A percentile compares a stretch with the other conserved stretches of the same genome.
Conservation (phyloP, 2,329 filamentous ascomycete genomes). For the Zopfia rhizophila region DNA sequence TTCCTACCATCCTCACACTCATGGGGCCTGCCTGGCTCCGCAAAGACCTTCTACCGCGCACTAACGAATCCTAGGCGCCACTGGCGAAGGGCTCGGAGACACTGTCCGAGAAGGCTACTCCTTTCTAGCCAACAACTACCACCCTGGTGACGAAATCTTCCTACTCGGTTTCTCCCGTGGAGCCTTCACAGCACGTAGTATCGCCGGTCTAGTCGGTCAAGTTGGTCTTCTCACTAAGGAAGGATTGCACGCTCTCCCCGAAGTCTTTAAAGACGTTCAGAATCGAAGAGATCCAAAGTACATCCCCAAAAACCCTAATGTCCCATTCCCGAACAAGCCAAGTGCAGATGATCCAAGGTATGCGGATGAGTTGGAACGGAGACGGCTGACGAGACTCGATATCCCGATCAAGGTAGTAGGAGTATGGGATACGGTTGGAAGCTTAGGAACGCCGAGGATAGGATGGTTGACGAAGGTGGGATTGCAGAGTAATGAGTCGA, state of each 20-base stretch:
- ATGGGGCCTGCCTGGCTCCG: too few relatives aligned
- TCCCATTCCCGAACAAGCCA: slow-evolving; percentile 60
- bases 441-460: slow-evolving; percentile 59
- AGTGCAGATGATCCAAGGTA: slow-evolving; percentile 56
- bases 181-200: slow-evolving; percentile 57
- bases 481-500: slow-evolving; percentile 46
- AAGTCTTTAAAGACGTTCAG: slow-evolving; percentile 59
- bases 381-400: slow-evolving; percentile 45
- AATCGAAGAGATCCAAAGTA: slow-evolving; percentile 57
- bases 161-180: slow-evolving; percentile 60
- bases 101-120: slow-evolving; percentile 61
- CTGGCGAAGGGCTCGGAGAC: slow-evolving; percentile 58
- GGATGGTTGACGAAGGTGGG: slow-evolving; percentile 50
- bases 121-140: slow-evolving; percentile 64
- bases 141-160: slow-evolving; percentile 61
- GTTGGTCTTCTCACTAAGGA: slow-evolving; percentile 61
- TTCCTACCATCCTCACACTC: too few relatives aligned
- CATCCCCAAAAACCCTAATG: slow-evolving; percentile 55
- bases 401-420: slow-evolving; percentile 57
- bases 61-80: slow-evolving; percentile 44
- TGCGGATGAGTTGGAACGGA: slow-evolving; percentile 52
- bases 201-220: slow-evolving; percentile 56
- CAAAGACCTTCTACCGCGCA: too few relatives aligned
- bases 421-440: slow-evolving; percentile 62
- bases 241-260: slow-evolving; percentile 56